Base-by-base conservation (phyloP, 305 asterid species). In the Fraxinus paxiana region DNA sequence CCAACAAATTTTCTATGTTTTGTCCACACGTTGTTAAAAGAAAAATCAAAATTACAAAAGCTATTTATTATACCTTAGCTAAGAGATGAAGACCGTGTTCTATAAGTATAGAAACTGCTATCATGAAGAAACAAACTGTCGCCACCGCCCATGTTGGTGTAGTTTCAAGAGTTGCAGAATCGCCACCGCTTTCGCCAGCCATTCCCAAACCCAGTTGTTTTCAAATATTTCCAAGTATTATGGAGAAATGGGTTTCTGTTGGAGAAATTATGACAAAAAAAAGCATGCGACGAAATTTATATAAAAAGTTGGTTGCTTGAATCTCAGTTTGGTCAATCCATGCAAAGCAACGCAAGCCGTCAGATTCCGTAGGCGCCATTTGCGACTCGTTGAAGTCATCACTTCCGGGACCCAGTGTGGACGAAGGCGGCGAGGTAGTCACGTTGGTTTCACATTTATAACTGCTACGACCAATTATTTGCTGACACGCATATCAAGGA, bases 71-170 rank as follows among this genome's bases (percentile, higher is more conserved):
- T 70, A 92, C 97, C 95, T 90, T 87, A 33, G 93, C 89, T 79
- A 92, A 65, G 74, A 88, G 85, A 88, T 91, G 93, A 82, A 93
- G 92, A 15, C 69, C 90, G 12, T 88, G 97, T 75, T 93, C 97
- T 15, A 93, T 84, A 24, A 92, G 84, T 81, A 93, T 63, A 73
- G 97, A 93, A 43, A 82, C 31, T 6, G 91, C 75, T 0, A 93
- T 84, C 80, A 93, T 71, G 83, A 87, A 41, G 90, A 90, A 90
- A 56, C 88, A 92, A 85, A 93, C 90, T 38, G 87, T 82, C 2
- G 95, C 97, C 85, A 92, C 91, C 35, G 97, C 97, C 95, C 93
- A 93, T 1, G 97, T 84, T 87, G 97, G 91, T 61, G 94, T 92
- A 33, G 31, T 43, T 80, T 86, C 91, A 6, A 92, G 89, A 54